phyloP scores from a whole-genome alignment of 208 protist genomes.

The Trypanosoma scelopori region DNA sequence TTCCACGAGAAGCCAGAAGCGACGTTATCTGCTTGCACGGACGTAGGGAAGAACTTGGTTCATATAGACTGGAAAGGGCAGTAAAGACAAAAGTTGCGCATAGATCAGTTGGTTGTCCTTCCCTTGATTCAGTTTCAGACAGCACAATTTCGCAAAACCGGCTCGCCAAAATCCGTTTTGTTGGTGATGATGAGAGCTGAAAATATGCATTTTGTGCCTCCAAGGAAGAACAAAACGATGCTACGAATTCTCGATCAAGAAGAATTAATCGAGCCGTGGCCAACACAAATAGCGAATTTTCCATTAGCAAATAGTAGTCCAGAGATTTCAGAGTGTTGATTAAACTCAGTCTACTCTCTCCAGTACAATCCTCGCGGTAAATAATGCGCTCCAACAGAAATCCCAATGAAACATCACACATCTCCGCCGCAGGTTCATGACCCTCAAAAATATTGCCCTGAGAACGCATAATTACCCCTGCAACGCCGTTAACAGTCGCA shows the following conservation, averaged over 20 bases:
- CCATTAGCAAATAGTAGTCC: conserved; percentile 31
- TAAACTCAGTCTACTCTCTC: conserved; percentile 38
- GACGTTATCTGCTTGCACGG: conserved; percentile 46
- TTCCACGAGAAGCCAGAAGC: conserved; percentile 40
- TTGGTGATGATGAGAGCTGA: not conserved
- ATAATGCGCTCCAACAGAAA: conserved; percentile 66
- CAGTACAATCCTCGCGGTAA: conserved; percentile 73
- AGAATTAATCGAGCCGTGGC: conserved; percentile 53
- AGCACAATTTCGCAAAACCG: conserved; percentile 26
- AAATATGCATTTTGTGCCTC: conserved; percentile 23
- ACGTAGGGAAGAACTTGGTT: conserved; percentile 22
- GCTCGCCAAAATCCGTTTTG: conserved; percentile 10
- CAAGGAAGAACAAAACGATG: conserved; percentile 6
- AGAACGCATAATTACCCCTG: conserved; percentile 26
- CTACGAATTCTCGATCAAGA: conserved; percentile 43
- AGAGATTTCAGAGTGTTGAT: conserved; percentile 34
- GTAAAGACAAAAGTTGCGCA: conserved; percentile 44
- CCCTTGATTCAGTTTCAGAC: conserved; percentile 7
- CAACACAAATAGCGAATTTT: conserved; percentile 49
- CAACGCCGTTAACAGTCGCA: conserved; percentile 54
- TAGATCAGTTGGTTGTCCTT: conserved; percentile 7
- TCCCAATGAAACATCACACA: conserved; percentile 38
- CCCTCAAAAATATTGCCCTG: conserved; percentile 45
- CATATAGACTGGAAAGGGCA: conserved; percentile 28
- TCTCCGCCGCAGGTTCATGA: conserved; percentile 25